Evolutionary conservation across 176 grass and related monocot species (phyloP).

Genomic region (Chloris gayana): DNA sequence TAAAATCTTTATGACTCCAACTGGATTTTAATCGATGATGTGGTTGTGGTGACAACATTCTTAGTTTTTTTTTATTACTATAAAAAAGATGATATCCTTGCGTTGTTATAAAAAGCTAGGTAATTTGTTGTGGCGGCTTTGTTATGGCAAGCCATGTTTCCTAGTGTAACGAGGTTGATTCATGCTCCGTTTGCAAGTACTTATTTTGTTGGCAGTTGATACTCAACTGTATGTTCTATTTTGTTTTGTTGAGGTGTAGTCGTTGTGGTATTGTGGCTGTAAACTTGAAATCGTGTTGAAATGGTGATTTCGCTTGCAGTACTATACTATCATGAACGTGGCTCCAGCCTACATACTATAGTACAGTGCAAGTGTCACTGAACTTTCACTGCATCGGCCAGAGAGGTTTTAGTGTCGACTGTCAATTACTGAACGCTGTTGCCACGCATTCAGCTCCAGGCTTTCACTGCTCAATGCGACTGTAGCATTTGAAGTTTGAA

Average conservation of each 20-base stretch:
- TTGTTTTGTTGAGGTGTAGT: no score
- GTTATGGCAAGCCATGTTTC: not conserved
- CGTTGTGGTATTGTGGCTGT: not conserved
- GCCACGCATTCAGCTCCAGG: not conserved
- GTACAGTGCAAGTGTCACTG: not conserved
- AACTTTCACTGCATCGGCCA: not conserved
- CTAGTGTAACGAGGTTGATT: not conserved
- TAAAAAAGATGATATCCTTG: not conserved
- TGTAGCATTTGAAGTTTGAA: slow-evolving; percentile 32
- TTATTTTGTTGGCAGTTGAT: not conserved
- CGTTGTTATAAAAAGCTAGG: no score
- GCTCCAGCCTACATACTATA: not conserved
- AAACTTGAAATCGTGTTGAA: slow-evolving; percentile 4
- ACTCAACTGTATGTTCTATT: no score
- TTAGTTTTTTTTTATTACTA: not conserved
- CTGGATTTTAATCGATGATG: not conserved
- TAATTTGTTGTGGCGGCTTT: not conserved
- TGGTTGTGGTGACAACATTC: not conserved
- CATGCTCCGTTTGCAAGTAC: no score
- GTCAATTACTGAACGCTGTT: not conserved
- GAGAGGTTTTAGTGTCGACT: not conserved
- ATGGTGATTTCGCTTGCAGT: not conserved
- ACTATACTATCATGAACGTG: not conserved
- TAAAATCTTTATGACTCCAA: not conserved
- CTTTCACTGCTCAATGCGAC: slow-evolving; percentile 40